These are phyloP conservation scores for Smallanthus sonchifolius DNA, from an alignment of 129 eudicot species.

Conservation along the genomic window DNA sequence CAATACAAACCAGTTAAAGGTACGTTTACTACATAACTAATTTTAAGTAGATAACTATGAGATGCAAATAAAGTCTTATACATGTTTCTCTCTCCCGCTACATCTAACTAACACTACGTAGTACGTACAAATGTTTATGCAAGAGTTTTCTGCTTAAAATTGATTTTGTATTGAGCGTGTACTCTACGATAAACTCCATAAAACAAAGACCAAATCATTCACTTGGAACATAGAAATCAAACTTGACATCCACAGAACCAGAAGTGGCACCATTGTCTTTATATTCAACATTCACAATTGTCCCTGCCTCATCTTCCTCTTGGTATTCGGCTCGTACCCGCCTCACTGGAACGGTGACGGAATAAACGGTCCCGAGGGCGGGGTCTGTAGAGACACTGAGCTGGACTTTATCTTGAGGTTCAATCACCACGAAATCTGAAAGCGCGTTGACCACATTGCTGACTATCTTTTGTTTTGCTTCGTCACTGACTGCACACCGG, in stretches of 20 bases:
- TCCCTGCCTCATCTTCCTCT: constrained; percentile 47
- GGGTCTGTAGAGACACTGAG: constrained; percentile 66
- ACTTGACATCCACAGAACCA: constrained; percentile 77
- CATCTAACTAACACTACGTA: too few relatives aligned
- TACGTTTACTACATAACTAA: too few relatives aligned
- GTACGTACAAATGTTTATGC: too few relatives aligned
- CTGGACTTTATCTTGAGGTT: constrained; percentile 79
- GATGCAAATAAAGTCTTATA: too few relatives aligned
- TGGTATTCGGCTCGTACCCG: constrained; percentile 71
- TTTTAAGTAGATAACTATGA: too few relatives aligned
- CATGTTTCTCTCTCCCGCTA: too few relatives aligned
- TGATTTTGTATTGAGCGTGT: too few relatives aligned
- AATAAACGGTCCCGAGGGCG: constrained; percentile 66
- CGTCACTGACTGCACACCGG: constrained; percentile 83
- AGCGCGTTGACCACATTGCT: constrained; percentile 56
- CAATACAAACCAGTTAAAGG: too few relatives aligned
- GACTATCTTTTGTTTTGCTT: constrained; percentile 78
- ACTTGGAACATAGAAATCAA: constrained; percentile 72
- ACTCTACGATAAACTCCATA: too few relatives aligned
- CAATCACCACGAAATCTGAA: constrained; percentile 81
- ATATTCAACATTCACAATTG: constrained; percentile 64
- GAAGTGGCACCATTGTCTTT: constrained; percentile 61
- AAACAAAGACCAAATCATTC: constrained; percentile 16
- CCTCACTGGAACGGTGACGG: constrained; percentile 72
- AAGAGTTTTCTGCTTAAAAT: too few relatives aligned